These are phyloP conservation scores for Lichtheimia ornata DNA, from an alignment of 371 early-diverging fungal genomes.

Conservation along the genomic window DNA sequence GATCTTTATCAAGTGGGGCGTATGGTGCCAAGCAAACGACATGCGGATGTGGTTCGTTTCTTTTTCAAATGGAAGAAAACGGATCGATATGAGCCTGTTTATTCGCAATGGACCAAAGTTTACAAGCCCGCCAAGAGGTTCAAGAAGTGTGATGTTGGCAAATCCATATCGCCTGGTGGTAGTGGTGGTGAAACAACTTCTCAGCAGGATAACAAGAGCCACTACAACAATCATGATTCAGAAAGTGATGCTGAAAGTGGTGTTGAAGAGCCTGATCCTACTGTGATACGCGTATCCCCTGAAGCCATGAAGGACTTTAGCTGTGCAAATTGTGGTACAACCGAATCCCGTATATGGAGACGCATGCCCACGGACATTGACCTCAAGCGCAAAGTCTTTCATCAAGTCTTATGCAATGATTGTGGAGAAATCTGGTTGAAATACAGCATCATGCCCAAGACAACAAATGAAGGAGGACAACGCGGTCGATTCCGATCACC, in stretches of 20 bases:
- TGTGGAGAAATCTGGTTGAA: constrained; percentile 79
- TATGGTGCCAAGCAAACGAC: constrained; percentile 54
- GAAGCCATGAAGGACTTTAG: constrained; percentile 28
- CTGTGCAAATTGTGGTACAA: constrained; percentile 63
- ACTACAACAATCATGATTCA: constrained; percentile 6
- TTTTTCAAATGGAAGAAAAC: constrained; percentile 81
- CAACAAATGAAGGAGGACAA: constrained; percentile 12
- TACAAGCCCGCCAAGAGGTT: constrained; percentile 64
- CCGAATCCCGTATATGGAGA: constrained; percentile 54
- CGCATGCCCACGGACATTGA: constrained; percentile 55
- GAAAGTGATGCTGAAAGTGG: constrained; percentile 27
- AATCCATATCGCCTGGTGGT: not conserved
- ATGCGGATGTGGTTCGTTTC: constrained; percentile 67
- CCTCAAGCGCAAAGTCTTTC: constrained; percentile 40
- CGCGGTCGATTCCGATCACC: not conserved
- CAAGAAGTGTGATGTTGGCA: constrained; percentile 22
- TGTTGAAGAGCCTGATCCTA: constrained; percentile 28
- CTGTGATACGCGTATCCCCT: constrained; percentile 28
- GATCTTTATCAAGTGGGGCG: constrained; percentile 68
- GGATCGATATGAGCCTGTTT: constrained; percentile 65
- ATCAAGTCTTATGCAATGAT: constrained; percentile 67
- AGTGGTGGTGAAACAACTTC: not conserved
- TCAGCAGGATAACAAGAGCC: not conserved
- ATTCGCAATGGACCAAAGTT: constrained; percentile 71
- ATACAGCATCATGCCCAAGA: constrained; percentile 60